Evolutionary conservation across 2,329 filamentous ascomycete species (phyloP).

Genomic region (Diaporthe aspalathi): DNA sequence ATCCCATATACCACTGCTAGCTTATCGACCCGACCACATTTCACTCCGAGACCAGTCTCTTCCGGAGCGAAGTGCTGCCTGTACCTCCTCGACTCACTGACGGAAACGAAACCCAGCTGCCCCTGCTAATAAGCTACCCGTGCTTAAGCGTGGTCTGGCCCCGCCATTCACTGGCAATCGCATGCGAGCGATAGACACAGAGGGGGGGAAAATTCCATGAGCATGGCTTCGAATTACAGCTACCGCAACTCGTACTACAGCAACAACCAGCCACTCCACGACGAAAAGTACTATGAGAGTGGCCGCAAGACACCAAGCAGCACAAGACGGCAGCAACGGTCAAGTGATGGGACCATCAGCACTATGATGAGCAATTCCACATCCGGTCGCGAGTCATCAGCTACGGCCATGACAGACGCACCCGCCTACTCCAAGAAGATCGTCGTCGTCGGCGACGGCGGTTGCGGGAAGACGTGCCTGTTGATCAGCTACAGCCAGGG

Average conservation of each 20-base stretch:
- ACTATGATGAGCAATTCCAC: constrained; percentile 82
- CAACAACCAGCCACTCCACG: constrained; percentile 50
- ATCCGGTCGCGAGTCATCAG: constrained; percentile 77
- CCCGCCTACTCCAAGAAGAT: constrained; percentile 99
- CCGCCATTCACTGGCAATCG: constrained; percentile 39
- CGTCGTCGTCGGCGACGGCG: constrained; percentile 96
- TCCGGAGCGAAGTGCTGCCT: neutral
- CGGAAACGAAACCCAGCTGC: constrained; percentile 15
- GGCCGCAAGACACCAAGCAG: constrained; percentile 38
- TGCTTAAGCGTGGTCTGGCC: constrained; percentile 35
- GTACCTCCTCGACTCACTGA: neutral
- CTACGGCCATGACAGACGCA: constrained; percentile 88
- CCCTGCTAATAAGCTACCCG: constrained; percentile 25
- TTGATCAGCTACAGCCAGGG: constrained; percentile 99
- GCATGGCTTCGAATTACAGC: constrained; percentile 64
- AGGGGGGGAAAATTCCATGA: constrained; percentile 29
- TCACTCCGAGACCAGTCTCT: neutral
- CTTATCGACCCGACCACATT: neutral
- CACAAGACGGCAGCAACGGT: constrained; percentile 66
- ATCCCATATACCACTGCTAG: neutral
- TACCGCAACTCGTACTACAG: constrained; percentile 66
- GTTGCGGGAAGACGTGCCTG: constrained; percentile 98
- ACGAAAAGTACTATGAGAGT: constrained; percentile 54
- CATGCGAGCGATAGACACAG: neutral
- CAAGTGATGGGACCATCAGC: constrained; percentile 91